These are phyloP conservation scores for Quillaja saponaria DNA, from an alignment of 306 rosid species.

Conservation along the genomic window DNA sequence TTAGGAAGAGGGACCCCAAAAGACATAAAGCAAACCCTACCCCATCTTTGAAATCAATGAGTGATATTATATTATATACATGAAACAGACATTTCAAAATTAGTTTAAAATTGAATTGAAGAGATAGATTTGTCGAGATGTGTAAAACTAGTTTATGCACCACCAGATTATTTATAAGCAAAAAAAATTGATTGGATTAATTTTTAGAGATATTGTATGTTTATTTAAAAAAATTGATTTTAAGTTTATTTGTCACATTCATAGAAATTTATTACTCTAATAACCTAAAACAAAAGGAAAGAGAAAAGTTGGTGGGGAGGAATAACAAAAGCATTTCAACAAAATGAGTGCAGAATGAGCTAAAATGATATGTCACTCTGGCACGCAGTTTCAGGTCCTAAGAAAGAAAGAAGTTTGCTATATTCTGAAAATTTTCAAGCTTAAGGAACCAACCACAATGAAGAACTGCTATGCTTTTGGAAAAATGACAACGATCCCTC, in stretches of 20 bases:
- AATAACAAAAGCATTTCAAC: background rate
- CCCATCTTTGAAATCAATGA: constrained; percentile 41
- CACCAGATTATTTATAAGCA: too few species aligned
- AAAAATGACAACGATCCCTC: constrained; percentile 43
- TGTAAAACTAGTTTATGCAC: too few species aligned
- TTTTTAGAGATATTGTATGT: too few species aligned
- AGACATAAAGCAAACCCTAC: constrained; percentile 37
- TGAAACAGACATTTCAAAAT: constrained; percentile 34
- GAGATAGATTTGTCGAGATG: too few species aligned
- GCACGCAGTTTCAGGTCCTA: constrained; percentile 29
- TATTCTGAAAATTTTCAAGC: constrained; percentile 31
- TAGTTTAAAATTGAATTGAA: too few species aligned
- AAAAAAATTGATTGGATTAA: too few species aligned
- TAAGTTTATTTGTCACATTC: too few species aligned
- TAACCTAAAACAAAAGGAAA: background rate
- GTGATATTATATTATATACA: constrained; percentile 23
- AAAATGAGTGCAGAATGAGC: constrained; percentile 29
- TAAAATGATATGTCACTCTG: constrained; percentile 41
- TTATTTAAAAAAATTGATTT: too few species aligned
- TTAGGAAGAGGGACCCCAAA: constrained; percentile 38
- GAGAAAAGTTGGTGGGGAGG: background rate
- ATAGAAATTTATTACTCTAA: too few species aligned
- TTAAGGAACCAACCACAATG: constrained; percentile 39
- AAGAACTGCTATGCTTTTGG: constrained; percentile 27
- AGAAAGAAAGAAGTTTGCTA: constrained; percentile 37